phyloP scores from a whole-genome alignment of 2,329 filamentous ascomycete genomes.

The Plenodomus biglobosus region DNA sequence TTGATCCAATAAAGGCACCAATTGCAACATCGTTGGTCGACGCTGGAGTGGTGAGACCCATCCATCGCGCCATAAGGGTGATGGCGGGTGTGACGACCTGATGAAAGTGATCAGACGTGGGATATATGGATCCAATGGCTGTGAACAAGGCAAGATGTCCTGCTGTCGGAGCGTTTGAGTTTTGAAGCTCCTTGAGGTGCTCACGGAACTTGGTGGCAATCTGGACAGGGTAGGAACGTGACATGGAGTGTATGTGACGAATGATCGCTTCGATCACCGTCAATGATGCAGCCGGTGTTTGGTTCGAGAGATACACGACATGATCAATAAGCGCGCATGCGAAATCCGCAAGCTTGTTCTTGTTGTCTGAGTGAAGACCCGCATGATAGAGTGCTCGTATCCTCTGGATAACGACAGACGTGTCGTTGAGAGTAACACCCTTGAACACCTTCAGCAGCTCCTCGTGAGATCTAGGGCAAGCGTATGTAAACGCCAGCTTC shows the following conservation, averaged over 20 bases:
- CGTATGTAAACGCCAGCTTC: constrained; percentile 76
- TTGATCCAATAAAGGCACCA: constrained; percentile 76
- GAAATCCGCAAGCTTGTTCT: constrained; percentile 74
- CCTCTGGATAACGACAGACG: constrained; percentile 80
- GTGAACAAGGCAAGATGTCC: constrained; percentile 84
- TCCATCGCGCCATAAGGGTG: constrained; percentile 78
- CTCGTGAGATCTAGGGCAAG: constrained; percentile 76
- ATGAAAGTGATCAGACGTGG: constrained; percentile 96
- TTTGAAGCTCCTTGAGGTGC: constrained; percentile 63
- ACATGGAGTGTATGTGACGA: constrained; percentile 89
- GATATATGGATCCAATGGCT: constrained; percentile 81
- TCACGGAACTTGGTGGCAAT: constrained; percentile 76
- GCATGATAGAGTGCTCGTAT: constrained; percentile 92
- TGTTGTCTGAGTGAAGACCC: constrained; percentile 81
- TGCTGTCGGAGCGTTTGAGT: constrained; percentile 56
- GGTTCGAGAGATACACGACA: constrained; percentile 59
- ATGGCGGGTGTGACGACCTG: constrained; percentile 89
- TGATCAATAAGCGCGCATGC: constrained; percentile 67
- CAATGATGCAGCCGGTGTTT: constrained; percentile 60
- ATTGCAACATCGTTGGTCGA: constrained; percentile 66
- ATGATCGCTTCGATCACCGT: constrained; percentile 74
- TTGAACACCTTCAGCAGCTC: constrained; percentile 70
- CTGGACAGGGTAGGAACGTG: constrained; percentile 78
- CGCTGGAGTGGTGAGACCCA: constrained; percentile 74
- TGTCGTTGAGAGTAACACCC: constrained; percentile 62